Percentiles rank a stretch among this genome's conserved stretches.
Conservation (phyloP, 805 yeast genomes). For the Allodekkera sacchari region DNA sequence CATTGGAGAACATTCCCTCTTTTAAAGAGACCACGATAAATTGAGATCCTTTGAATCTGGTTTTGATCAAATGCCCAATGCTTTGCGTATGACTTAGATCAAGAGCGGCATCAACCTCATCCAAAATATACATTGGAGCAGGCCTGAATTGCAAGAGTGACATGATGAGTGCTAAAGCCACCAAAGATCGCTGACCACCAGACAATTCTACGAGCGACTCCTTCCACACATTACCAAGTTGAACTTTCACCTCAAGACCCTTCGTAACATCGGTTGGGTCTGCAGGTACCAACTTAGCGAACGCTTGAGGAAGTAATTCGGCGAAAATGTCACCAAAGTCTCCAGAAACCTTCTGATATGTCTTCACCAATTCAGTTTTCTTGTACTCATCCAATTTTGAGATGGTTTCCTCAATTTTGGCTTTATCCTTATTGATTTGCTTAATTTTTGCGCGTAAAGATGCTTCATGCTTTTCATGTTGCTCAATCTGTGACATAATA, state of each 20-base stretch:
- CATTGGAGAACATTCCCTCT: slow-evolving; percentile 98
- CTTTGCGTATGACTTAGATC: slow-evolving; percentile 96
- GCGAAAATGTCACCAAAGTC: slow-evolving; percentile 90
- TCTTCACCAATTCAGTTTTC: slow-evolving; percentile 68
- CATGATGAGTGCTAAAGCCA: slow-evolving; percentile 86
- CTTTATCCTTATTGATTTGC: slow-evolving; percentile 82
- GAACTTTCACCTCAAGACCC: slow-evolving; percentile 86
- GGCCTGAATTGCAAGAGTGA: slow-evolving; percentile 92
- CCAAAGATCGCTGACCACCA: slow-evolving; percentile 94
- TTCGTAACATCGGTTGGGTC: slow-evolving; percentile 77
- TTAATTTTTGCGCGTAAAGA: slow-evolving; percentile 71
- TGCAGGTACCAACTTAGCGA: slow-evolving; percentile 78
- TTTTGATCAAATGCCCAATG: slow-evolving; percentile 92
- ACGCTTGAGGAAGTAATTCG: slow-evolving; percentile 81
- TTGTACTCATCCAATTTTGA: slow-evolving; percentile 78
- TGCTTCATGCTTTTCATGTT: slow-evolving; percentile 79
- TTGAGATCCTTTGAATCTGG: slow-evolving; percentile 91
- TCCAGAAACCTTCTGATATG: slow-evolving; percentile 77
- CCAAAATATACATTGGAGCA: slow-evolving; percentile 97
- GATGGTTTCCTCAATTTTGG: slow-evolving; percentile 84
- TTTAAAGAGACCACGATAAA: slow-evolving; percentile 94
- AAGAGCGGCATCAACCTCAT: slow-evolving; percentile 97
- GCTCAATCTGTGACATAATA: slow-evolving; percentile 86
- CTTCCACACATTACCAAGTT: slow-evolving; percentile 90
- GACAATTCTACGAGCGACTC: slow-evolving; percentile 90